Conservation (phyloP, 805 yeast genomes). For the Zygosaccharomyces kombuchaensis region DNA sequence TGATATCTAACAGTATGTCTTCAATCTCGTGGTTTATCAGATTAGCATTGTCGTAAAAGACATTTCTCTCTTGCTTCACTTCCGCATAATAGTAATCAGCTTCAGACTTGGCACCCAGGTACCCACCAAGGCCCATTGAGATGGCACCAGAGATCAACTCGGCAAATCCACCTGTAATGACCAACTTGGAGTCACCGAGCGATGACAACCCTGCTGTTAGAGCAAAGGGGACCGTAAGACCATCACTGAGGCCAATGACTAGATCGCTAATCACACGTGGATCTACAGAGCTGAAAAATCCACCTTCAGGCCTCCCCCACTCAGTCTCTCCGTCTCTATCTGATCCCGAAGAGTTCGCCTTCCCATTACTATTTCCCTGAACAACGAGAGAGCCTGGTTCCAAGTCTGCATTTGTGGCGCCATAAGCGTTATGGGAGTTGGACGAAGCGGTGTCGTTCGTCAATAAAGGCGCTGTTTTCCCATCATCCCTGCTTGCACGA, state of each 20-base stretch:
- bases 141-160: slow-evolving; percentile 96
- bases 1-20: slow-evolving; percentile 71
- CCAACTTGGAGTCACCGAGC: slow-evolving; percentile 82
- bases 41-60: slow-evolving; percentile 61
- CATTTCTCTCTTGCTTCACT: slow-evolving; percentile 64
- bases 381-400: slow-evolving; percentile 12
- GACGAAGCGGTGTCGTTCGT: slow-evolving; percentile 15
- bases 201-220: slow-evolving; percentile 93
- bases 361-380: neutral
- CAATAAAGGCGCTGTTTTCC: slow-evolving; percentile 17
- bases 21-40: slow-evolving; percentile 71
- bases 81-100: slow-evolving; percentile 67
- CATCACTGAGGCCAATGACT: slow-evolving; percentile 91
- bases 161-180: slow-evolving; percentile 96
- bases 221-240: slow-evolving; percentile 98
- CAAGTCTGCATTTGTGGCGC: slow-evolving; percentile 16
- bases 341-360: neutral
- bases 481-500: slow-evolving; percentile 8
- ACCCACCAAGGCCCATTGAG: slow-evolving; percentile 97
- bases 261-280: slow-evolving; percentile 94
- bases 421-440: slow-evolving; percentile 16
- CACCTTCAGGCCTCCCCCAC: slow-evolving; percentile 6
- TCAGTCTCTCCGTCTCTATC: slow-evolving; percentile 2
- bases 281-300: slow-evolving; percentile 54
- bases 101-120: slow-evolving; percentile 89